A percentile compares a stretch with the other conserved stretches of the same genome.
phyloP scores from a whole-genome alignment of 2,329 filamentous ascomycete genomes.

The Calonectria crousiana region DNA sequence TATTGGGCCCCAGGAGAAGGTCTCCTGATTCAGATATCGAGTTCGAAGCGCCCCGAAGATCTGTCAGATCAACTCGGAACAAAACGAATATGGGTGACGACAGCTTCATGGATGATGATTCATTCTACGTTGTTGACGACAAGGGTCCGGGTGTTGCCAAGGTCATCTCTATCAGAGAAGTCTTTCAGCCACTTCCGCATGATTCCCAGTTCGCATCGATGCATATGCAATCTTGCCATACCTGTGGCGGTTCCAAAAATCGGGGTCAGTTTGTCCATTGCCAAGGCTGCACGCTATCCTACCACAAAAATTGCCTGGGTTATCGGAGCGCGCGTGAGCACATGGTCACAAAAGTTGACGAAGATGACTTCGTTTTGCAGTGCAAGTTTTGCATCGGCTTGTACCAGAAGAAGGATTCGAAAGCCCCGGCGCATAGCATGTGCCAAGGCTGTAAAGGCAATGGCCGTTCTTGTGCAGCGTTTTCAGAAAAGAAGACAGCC shows the following conservation, averaged over 20 bases:
- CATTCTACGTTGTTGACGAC: conserved; percentile 63
- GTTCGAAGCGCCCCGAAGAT: conserved; percentile 65
- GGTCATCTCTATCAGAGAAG: conserved; percentile 76
- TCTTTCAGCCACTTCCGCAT: conserved; percentile 73
- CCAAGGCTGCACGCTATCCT: conserved; percentile 88
- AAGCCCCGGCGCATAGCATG: conserved; percentile 75
- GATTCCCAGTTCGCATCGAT: conserved; percentile 76
- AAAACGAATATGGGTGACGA: conserved; percentile 63
- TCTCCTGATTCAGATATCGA: conserved; percentile 62
- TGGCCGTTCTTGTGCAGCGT: conserved; percentile 80
- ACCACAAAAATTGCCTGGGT: conserved; percentile 87
- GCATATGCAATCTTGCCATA: conserved; percentile 79
- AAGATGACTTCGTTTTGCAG: conserved; percentile 86
- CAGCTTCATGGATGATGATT: conserved; percentile 70
- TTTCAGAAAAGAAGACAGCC: conserved; percentile 78
- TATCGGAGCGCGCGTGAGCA: conserved; percentile 82
- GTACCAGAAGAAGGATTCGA: conserved; percentile 75
- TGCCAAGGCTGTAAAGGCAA: conserved; percentile 77
- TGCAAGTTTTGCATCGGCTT: conserved; percentile 86
- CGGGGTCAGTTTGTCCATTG: conserved; percentile 82
- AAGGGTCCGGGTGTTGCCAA: conserved; percentile 61
- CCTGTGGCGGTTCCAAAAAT: conserved; percentile 67
- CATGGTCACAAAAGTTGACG: conserved; percentile 84
- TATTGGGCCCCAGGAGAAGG: conserved; percentile 30
- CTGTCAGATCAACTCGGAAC: conserved; percentile 59